phyloP scores from a whole-genome alignment of 2,329 filamentous ascomycete species.

The Colletotrichum truncatum region DNA sequence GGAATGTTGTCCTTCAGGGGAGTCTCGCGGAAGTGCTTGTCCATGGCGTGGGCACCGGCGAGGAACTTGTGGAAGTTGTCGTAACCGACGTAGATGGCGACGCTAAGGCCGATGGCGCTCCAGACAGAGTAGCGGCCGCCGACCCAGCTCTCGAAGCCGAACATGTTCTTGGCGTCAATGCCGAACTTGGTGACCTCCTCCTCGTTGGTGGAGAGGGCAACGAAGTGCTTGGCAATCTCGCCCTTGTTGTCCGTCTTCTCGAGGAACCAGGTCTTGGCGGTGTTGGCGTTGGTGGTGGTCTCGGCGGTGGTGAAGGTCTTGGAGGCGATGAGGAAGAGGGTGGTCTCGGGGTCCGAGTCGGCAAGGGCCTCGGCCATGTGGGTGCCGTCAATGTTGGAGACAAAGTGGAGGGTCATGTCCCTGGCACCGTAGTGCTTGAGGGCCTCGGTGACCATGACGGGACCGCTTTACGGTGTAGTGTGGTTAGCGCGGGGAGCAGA shows the following conservation, averaged over 20 bases:
- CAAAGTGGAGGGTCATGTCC: constrained; percentile 92
- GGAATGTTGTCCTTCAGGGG: constrained; percentile 96
- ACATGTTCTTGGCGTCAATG: constrained; percentile 99
- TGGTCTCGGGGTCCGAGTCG: constrained; percentile 92
- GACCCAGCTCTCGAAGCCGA: constrained; percentile 98
- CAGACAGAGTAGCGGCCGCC: constrained; percentile 98
- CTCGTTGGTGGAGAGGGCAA: constrained; percentile 96
- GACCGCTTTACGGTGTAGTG: constrained; percentile 73
- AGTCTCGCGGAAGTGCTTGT: constrained; percentile 94
- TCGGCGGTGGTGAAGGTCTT: constrained; percentile 99
- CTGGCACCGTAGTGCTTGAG: constrained; percentile 92
- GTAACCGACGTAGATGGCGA: constrained; percentile 93
- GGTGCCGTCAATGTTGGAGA: constrained; percentile 99
- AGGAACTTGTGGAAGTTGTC: constrained; percentile 99
- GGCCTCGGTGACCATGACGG: constrained; percentile 98
- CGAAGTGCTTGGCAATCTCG: constrained; percentile 98
- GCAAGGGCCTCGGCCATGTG: constrained; percentile 95
- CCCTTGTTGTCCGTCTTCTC: constrained; percentile 79
- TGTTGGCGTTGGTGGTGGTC: constrained; percentile 96
- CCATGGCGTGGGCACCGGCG: constrained; percentile 94
- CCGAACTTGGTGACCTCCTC: constrained; percentile 97
- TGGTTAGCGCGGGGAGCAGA: constrained; percentile 26
- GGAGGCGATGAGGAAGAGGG: constrained; percentile 97
- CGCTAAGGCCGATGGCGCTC: constrained; percentile 96
- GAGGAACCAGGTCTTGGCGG: constrained; percentile 96